These are phyloP conservation scores for Calonectria pseudoreteaudii DNA, from an alignment of 2,329 filamentous ascomycete species.

Conservation along the genomic window DNA sequence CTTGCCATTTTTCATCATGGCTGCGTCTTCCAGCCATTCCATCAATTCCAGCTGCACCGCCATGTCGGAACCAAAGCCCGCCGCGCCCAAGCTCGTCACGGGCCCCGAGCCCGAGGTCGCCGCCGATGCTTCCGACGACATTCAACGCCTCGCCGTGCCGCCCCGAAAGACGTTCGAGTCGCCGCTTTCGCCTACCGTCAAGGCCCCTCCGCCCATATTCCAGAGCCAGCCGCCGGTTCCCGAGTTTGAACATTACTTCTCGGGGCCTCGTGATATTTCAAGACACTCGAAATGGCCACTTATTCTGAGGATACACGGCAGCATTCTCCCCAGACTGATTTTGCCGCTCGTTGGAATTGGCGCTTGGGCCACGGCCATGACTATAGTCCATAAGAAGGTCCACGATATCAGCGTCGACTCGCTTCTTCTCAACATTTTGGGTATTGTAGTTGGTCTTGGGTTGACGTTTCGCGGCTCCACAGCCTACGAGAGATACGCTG, in stretches of 20 bases:
- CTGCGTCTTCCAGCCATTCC: not conserved
- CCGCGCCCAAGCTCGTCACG: not conserved
- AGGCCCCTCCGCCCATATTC: not conserved
- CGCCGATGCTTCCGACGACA: not conserved
- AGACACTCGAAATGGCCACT: slow-evolving; percentile 2
- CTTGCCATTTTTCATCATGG: not conserved
- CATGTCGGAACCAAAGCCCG: not conserved
- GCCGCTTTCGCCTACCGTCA: not conserved
- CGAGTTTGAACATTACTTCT: not conserved
- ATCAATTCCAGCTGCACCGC: not conserved
- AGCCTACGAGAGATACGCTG: not conserved
- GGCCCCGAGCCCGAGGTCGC: not conserved
- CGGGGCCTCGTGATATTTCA: not conserved
- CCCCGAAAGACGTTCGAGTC: not conserved
- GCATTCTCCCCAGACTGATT: not conserved
- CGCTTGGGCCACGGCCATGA: not conserved
- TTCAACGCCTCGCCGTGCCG: not conserved
- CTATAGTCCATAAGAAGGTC: not conserved
- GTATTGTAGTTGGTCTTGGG: not conserved
- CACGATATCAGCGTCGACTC: not conserved
- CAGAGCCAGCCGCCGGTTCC: not conserved
- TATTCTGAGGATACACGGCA: not conserved
- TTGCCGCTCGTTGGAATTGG: not conserved
- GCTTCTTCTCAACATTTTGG: not conserved
- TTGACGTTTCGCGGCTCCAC: not conserved